Base-by-base conservation (phyloP, 2,329 filamentous ascomycete genomes). In the Xylariaceae sp. region DNA sequence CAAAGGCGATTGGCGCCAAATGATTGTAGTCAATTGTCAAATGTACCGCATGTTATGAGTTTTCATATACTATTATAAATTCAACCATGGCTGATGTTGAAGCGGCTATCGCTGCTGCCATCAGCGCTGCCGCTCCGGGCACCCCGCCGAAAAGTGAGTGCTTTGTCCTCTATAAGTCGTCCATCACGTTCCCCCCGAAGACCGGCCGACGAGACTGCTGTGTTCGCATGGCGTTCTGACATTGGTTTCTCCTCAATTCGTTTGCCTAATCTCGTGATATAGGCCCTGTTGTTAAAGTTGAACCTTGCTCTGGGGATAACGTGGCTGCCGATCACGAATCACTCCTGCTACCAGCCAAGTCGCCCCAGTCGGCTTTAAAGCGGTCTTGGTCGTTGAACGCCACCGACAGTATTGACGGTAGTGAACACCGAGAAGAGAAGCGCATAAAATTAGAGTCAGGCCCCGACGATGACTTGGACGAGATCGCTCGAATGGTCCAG, bases 221-320 rank as follows among this genome's bases (percentile, higher is more conserved):
- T 26, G 13, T 36, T 46, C 26, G 18, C 15, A 16, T 26, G 16
- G 9, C n/a, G n/a, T 26, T 16, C n/a, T 34, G 16, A n/a, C 40
- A n/a, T 26, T 34, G 3, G n/a, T 18, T 41, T 22, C 9, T n/a
- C 29, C 46, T 30, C 15, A 29, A 39, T 8, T 2, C 10, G 41
- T 4, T 50, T 18, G 36, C 58, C 60, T 49, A 36, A 57, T 48
- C 52, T 50, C 10, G 39, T 47, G 49, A 51, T 19, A 32, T 50
- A 68, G 66, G 63, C 47, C 66, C 66, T 19, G 42, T 58, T n/a
- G 66, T 69, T 34, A 69, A 68, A 52, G 43, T 56, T 22, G 67
- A 70, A 26, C 61, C 64, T 8, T 49, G 57, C 12, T 41, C 51
- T 15, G 55, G 53, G 43, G 64, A 67, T 49, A 47, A 58, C 13